Conservation (phyloP, 441 rosid species). For the Raphanus hybrid region DNA sequence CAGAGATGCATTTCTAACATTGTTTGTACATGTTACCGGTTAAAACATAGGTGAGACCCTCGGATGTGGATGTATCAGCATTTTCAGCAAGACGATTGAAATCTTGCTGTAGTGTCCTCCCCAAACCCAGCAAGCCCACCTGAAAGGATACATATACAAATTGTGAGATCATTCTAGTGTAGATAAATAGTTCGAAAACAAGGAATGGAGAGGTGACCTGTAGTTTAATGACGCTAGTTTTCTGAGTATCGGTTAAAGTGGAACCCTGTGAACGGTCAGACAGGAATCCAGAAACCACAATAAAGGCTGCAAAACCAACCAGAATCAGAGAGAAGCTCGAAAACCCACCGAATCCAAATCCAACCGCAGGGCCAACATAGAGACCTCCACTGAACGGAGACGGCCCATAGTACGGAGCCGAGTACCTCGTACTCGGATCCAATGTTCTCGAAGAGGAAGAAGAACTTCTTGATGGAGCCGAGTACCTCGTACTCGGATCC, state of each 20-base stretch:
- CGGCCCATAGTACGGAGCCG: conserved; percentile 68
- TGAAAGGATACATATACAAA: too few species aligned
- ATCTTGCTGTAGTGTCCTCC: too few species aligned
- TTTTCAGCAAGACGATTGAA: too few species aligned
- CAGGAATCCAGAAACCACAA: conserved; percentile 79
- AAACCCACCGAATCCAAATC: conserved; percentile 78
- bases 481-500: conserved; percentile 48
- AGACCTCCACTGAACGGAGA: conserved; percentile 75
- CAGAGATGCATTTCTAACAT: neutral
- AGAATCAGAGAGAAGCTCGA: conserved; percentile 73
- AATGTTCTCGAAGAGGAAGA: too few species aligned
- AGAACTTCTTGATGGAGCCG: conserved; percentile 47
- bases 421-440: too few species aligned
- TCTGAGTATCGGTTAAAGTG: conserved; percentile 68
- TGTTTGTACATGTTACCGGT: conserved; percentile 58
- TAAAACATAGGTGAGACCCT: conserved; percentile 79
- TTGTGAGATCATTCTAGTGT: neutral
- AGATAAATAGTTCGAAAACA: neutral
- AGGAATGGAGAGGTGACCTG: conserved; percentile 54
- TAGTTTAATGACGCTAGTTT: conserved; percentile 83
- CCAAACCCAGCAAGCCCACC: too few species aligned
- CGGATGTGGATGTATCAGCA: too few species aligned
- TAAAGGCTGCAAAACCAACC: conserved; percentile 79
- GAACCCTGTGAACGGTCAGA: conserved; percentile 70
- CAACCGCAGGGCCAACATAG: conserved; percentile 77